These are phyloP conservation scores for Thuja plicata DNA, from an alignment of 83 land plant species.

Conservation along the genomic window DNA sequence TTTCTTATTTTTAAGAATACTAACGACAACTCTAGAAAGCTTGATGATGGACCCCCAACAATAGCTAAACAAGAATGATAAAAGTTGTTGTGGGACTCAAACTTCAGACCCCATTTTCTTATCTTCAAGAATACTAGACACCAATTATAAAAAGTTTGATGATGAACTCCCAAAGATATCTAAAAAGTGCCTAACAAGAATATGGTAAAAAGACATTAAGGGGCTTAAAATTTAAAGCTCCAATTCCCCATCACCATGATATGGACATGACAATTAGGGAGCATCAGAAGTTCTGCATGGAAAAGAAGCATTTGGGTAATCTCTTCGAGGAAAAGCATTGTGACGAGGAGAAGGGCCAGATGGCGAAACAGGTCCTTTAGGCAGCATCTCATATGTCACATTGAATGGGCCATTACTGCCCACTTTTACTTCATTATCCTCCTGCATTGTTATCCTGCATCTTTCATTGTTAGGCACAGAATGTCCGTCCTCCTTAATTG, in stretches of 20 bases:
- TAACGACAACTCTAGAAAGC: too few relatives aligned
- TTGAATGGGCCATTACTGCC: not conserved
- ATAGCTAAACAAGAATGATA: too few relatives aligned
- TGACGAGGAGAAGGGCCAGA: constrained; percentile 11
- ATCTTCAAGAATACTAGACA: too few relatives aligned
- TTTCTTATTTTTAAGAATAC: too few relatives aligned
- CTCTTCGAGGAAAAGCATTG: not conserved
- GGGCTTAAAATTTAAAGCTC: too few relatives aligned
- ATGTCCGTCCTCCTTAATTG: not conserved
- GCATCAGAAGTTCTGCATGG: not conserved
- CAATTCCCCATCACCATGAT: not conserved
- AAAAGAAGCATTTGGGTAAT: not conserved
- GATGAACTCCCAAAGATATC: too few relatives aligned
- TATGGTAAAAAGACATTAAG: too few relatives aligned
- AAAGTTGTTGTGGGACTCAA: too few relatives aligned
- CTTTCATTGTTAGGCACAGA: not conserved
- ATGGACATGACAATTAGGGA: not conserved
- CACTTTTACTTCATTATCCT: not conserved
- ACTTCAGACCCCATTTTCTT: too few relatives aligned
- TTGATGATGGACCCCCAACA: too few relatives aligned
- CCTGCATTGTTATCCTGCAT: not conserved
- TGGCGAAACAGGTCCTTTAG: not conserved
- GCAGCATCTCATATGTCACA: constrained; percentile 9
- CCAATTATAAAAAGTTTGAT: too few relatives aligned
- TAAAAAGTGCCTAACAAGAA: too few relatives aligned